Base-by-base conservation (phyloP, 2,329 filamentous ascomycete genomes). In the Penicillium polonicum region DNA sequence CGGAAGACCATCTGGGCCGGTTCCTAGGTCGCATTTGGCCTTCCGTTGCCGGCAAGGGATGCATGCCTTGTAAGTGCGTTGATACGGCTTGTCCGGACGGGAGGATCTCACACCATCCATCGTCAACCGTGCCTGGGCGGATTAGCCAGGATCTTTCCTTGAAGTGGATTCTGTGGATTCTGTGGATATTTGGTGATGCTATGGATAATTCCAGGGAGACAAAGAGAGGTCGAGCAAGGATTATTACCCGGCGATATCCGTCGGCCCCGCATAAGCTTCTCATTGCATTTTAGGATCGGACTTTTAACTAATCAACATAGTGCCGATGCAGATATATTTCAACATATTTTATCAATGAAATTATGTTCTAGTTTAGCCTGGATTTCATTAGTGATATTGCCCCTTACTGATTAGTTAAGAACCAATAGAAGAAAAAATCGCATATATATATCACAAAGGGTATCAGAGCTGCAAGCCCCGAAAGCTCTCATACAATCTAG, bases 1-100 rank as follows among this genome's bases (percentile, higher is more conserved):
- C 31, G 71, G 65, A 45, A 69, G 67, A 27, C 79, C 78, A 57
- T 74, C 75, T 55, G 76, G 62, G 4, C 74, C 75, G 12, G 64
- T 66, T 7, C 75, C 75, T 27, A 82, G 67, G 39, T 82, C 79
- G 61, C 80, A 83, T 69, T 80, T 82, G 50, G 80, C 79, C 70
- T 82, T 83, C 52, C 79, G 74, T 63, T 80, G 77, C 50, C 80
- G 79, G 64, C 80, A 83, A 57, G 79, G 77, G 57, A 82, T 77
- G 67, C 80, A 83, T 23, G 80, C 80, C 68, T 83, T 82, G 76
- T 83, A 83, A 38, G 80, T 79, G 59, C 80, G 79, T 68, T 82
- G 78, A 66, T 80, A 81, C 51, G 67, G 65, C 50, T 69, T 70
- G 52, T 69, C 78, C 71, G 61, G 66, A 54, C 64, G 64, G 55